A percentile compares a stretch with the other conserved stretches of the same genome.
Evolutionary conservation across 306 rosid genomes (phyloP).

Genomic region (apple (Malus domestica)): ASM211411v1 NC_041795.1:6419001-6419500

Average conservation of each 20-base stretch:
- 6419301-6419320: slow-evolving; percentile 23
- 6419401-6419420: slow-evolving; percentile 45
- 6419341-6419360: slow-evolving; percentile 23
- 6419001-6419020: no score
- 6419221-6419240: slow-evolving; percentile 7
- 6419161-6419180: slow-evolving; percentile 2
- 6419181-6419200: slow-evolving; percentile 9
- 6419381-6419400: slow-evolving; percentile 17
- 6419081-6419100: no score
- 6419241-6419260: slow-evolving; percentile 16
- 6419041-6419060: no score
- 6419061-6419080: no score
- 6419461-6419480: no score
- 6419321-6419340: slow-evolving; percentile 45
- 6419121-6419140: neutral
- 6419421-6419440: slow-evolving; percentile 42
- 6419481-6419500: no score
- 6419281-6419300: slow-evolving; percentile 48
- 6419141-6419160: neutral
- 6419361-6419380: slow-evolving; percentile 3
- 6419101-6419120: slow-evolving; percentile 11
- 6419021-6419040: no score
- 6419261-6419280: slow-evolving; percentile 4
- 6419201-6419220: slow-evolving; percentile 5
- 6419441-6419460: no score